These are phyloP conservation scores for Inga leiocalycina DNA, from an alignment of 306 rosid species.

Conservation along the genomic window DNA sequence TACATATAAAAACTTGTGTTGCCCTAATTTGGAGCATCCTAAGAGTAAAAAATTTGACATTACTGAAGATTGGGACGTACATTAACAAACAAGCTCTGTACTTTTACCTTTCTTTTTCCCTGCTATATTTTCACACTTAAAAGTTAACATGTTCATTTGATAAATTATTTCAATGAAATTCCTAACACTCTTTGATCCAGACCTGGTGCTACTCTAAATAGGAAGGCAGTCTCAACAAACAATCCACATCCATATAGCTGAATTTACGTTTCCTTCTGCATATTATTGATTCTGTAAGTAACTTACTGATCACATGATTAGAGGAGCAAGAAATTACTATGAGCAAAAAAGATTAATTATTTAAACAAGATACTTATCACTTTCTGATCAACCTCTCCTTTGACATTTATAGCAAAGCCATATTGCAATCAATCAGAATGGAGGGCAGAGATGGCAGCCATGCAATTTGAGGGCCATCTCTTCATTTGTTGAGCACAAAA, in stretches of 20 bases:
- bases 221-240: not conserved
- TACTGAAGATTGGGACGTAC: not conserved
- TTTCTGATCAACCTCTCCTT: not conserved
- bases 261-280: not conserved
- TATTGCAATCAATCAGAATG: not conserved
- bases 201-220: not conserved
- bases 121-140: not conserved
- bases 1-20: not conserved
- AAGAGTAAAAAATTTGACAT: not conserved
- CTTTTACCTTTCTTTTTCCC: not conserved
- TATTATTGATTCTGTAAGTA: not conserved
- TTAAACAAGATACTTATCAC: conserved; percentile 14
- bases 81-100: not conserved
- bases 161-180: conserved; percentile 16
- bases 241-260: not conserved
- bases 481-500: too few species aligned
- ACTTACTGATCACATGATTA: not conserved
- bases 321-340: not conserved
- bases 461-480: too few species aligned
- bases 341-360: not conserved
- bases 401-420: not conserved
- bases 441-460: not conserved
- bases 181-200: not conserved
- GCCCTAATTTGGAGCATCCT: not conserved
- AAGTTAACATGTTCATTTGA: not conserved